These are phyloP conservation scores for Mucuna pruriens DNA, from an alignment of 306 rosid genomes.

Conservation along the genomic window DNA sequence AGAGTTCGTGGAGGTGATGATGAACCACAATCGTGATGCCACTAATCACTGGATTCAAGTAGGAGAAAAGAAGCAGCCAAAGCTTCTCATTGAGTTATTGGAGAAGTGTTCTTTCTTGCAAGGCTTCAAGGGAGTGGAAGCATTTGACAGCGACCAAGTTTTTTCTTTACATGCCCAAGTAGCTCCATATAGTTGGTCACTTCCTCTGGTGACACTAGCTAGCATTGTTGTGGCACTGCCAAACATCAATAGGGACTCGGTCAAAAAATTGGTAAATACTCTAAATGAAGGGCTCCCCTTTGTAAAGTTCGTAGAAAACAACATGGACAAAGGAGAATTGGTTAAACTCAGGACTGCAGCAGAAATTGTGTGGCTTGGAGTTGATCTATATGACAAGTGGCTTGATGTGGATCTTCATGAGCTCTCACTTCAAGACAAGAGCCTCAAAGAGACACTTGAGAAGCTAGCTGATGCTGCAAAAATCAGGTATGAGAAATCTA, in stretches of 20 bases:
- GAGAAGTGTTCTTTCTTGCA: conserved; percentile 56
- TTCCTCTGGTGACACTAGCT: conserved; percentile 78
- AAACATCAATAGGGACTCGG: conserved; percentile 39
- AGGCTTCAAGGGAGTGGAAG: conserved; percentile 65
- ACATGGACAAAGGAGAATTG: conserved; percentile 53
- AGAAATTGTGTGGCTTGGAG: conserved; percentile 66
- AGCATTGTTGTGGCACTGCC: conserved; percentile 75
- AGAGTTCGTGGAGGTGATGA: conserved; percentile 65
- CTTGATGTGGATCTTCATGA: conserved; percentile 64
- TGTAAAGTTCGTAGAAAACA: conserved; percentile 55
- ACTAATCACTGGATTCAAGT: conserved; percentile 66
- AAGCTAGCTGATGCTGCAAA: conserved; percentile 62
- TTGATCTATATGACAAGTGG: conserved; percentile 78
- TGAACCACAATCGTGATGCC: conserved; percentile 63
- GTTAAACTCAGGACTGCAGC: conserved; percentile 61
- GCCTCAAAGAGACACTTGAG: conserved; percentile 58
- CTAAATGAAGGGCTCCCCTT: conserved; percentile 64
- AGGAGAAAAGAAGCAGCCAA: conserved; percentile 68
- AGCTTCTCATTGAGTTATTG: conserved; percentile 53
- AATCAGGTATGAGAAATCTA: conserved; percentile 46
- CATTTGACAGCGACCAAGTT: conserved; percentile 62
- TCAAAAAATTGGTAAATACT: conserved; percentile 46
- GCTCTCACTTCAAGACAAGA: conserved; percentile 53
- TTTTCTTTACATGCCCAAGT: conserved; percentile 56
- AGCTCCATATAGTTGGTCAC: conserved; percentile 78